These are phyloP conservation scores for Beverwykella pulmonaria DNA, from an alignment of 495 filamentous ascomycete species.

Conservation along the genomic window DNA sequence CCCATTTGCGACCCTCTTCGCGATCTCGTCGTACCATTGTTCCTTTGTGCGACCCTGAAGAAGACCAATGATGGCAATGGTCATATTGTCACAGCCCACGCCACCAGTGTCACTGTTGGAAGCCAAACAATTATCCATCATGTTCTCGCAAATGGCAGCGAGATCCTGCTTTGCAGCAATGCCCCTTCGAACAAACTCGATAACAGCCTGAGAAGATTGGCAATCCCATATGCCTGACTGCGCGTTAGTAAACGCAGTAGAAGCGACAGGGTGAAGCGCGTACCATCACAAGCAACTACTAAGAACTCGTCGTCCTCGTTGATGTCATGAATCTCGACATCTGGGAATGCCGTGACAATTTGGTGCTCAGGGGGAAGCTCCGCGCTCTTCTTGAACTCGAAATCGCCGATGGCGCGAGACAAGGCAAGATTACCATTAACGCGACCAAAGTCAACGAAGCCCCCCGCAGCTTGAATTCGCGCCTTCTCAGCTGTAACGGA, in stretches of 20 bases:
- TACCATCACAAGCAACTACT: conserved; percentile 96
- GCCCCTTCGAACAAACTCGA: conserved; percentile 94
- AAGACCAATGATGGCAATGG: conserved; percentile 88
- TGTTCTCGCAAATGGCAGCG: conserved; percentile 94
- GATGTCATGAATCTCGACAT: conserved; percentile 87
- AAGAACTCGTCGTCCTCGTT: conserved; percentile 95
- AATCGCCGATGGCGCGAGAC: conserved; percentile 96
- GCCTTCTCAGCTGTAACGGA: conserved; percentile 80
- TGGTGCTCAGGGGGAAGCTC: conserved; percentile 95
- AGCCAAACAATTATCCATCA: conserved; percentile 99
- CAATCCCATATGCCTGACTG: conserved; percentile 97
- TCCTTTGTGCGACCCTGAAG: conserved; percentile 90
- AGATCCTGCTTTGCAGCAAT: conserved; percentile 95
- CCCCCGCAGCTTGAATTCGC: conserved; percentile 89
- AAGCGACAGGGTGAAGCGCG: conserved; percentile 39
- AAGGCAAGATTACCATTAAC: conserved; percentile 99
- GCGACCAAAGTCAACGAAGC: conserved; percentile 97
- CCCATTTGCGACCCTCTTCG: conserved; percentile 89
- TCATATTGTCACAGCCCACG: conserved; percentile 99
- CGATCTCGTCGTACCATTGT: conserved; percentile 96
- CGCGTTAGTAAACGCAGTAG: conserved; percentile 41
- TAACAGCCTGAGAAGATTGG: conserved; percentile 93
- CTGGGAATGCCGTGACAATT: conserved; percentile 95
- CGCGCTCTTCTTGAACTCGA: conserved; percentile 99
- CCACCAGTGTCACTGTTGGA: conserved; percentile 97